These are phyloP conservation scores for Saturnispora dispora DNA, from an alignment of 805 yeast species.

Conservation along the genomic window DNA sequence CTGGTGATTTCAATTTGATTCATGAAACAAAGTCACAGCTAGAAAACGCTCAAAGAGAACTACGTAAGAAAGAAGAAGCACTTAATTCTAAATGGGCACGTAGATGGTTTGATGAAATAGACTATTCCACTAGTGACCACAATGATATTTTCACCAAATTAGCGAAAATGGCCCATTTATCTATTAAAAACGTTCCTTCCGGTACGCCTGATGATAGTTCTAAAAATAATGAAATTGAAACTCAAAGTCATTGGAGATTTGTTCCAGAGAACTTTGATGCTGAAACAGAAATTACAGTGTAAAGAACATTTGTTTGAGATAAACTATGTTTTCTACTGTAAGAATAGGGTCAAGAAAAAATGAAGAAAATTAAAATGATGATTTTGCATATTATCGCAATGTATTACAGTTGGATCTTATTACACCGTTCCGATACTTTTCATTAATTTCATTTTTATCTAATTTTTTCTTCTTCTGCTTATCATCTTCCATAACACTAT, in stretches of 20 bases:
- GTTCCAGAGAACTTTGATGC: conserved; percentile 42
- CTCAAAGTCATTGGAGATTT: conserved; percentile 59
- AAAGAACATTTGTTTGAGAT: background rate
- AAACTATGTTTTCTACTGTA: background rate
- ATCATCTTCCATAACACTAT: background rate
- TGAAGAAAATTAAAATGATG: background rate
- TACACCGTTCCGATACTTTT: background rate
- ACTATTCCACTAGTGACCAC: conserved; percentile 25
- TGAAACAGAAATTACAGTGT: conserved; percentile 50
- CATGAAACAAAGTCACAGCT: conserved; percentile 65
- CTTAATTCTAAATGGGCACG: conserved; percentile 61
- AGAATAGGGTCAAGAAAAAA: background rate
- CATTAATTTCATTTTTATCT: background rate
- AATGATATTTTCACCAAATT: conserved; percentile 29
- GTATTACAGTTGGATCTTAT: background rate
- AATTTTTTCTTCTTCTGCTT: background rate
- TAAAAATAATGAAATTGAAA: conserved; percentile 46
- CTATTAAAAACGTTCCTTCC: conserved; percentile 57
- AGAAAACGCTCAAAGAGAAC: conserved; percentile 78
- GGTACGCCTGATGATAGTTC: conserved; percentile 36
- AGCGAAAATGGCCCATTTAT: conserved; percentile 43
- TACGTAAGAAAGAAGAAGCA: conserved; percentile 64
- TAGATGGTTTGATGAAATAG: conserved; percentile 66
- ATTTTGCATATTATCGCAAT: background rate
- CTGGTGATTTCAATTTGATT: conserved; percentile 68